Evolutionary conservation across 2,329 filamentous ascomycete genomes (phyloP).

Genomic region (Karstenula rhodostoma): DNA sequence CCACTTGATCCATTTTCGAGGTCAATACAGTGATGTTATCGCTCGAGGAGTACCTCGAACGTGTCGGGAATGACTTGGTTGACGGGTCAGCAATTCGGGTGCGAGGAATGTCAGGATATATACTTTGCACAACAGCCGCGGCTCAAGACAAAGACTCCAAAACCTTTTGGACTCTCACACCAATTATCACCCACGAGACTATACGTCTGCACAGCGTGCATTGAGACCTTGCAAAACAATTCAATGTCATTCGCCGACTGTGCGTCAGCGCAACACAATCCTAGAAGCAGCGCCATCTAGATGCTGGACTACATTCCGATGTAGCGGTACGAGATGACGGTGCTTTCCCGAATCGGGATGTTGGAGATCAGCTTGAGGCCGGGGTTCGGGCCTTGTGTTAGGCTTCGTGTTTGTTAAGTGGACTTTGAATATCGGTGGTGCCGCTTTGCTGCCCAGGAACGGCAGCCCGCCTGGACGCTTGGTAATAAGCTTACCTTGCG

Average conservation of each 20-base stretch:
- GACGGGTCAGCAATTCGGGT: background rate
- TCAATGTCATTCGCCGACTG: background rate
- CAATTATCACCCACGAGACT: background rate
- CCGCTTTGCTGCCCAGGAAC: background rate
- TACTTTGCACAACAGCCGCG: background rate
- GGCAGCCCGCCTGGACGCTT: background rate
- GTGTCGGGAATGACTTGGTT: background rate
- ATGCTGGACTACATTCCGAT: background rate
- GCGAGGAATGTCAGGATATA: background rate
- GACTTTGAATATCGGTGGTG: background rate
- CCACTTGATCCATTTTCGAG: background rate
- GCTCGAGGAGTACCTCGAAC: background rate
- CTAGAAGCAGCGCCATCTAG: background rate
- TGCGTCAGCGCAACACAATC: background rate
- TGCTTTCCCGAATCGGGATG: background rate
- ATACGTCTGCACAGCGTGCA: background rate
- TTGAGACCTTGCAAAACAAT: background rate
- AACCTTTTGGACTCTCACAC: background rate
- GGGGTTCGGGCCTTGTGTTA: background rate
- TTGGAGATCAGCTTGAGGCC: slow-evolving; percentile 4
- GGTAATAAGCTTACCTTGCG: slow-evolving; percentile 3
- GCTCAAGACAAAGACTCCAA: background rate
- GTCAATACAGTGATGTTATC: background rate
- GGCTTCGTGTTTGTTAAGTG: background rate
- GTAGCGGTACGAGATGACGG: background rate